Evolutionary conservation across 306 rosid genomes (phyloP), one percentile per base, ranked within the genome.

Genomic region (Cucurbita maxima): DNA sequence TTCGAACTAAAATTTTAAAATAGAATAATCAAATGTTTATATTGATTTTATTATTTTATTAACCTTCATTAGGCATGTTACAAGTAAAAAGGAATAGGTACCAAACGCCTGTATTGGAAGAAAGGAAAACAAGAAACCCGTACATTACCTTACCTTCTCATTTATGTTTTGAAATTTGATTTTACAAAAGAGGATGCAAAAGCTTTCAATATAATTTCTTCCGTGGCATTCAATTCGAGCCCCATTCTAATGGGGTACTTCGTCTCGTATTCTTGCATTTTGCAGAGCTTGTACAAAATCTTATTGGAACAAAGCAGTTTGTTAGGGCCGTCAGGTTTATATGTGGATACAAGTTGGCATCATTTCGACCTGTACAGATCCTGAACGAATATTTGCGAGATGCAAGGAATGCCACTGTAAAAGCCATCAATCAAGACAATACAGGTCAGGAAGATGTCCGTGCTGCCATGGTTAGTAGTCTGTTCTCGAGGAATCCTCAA

Each of bases 291-390:
- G 79, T 86, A 76, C 71, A 73, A 62, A 80, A 76, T 57, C 85
- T 84, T 50, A 47, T 82, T 60, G 63, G 41, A 72, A 76, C 72
- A 79, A 81, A 81, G 76, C 85, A 79, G 74, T 43, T 60, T 48
- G 41, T 85, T 8, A 84, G 73, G 80, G 95, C 94, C 71, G 82
- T 86, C 40, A 82, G 84, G 79, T 85, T 84, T 78, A 69, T 84
- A 52, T 88, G 81, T 55, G 78, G 85, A 54, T 85, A 81, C 61
- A 74, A 84, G 61, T 80, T 88, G 83, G 58, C 58, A 81, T 75
- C 78, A 75, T 78, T 86, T 78, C 40, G 75, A 19, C 87, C 90
- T 4, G 77, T 50, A 51, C 79, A 52, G 25, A 75, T 85, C 57
- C 76, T 88, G 58, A 75, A 54, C 10, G 72, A 74, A 41, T 20